Conservation (phyloP, 306 rosid species). For the Citrullus colocynthis region DNA sequence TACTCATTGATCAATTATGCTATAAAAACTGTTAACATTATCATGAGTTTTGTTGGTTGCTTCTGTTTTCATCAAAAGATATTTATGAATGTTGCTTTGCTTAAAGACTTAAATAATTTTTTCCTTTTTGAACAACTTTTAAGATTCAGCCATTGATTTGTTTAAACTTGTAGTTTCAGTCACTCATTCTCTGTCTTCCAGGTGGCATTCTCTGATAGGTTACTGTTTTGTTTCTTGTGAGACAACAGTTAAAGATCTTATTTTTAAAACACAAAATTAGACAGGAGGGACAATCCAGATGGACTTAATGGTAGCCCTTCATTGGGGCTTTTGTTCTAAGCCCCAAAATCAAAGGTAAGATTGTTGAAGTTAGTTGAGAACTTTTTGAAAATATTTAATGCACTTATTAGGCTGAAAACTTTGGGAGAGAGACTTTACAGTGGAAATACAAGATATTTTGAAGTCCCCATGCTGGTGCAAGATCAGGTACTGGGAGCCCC, state of each 20-base stretch:
- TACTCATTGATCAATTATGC: not conserved
- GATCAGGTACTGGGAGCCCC: not conserved
- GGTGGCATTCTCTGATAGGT: not conserved
- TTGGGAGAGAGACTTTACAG: not conserved
- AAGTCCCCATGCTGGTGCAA: not conserved
- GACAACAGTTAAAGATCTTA: not conserved
- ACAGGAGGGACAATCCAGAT: not conserved
- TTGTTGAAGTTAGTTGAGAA: constrained; percentile 2
- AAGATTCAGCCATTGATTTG: not conserved
- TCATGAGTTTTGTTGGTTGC: not conserved
- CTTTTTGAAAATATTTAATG: not conserved
- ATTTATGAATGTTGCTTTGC: not conserved
- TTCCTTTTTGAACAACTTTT: not conserved
- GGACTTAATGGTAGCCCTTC: not conserved
- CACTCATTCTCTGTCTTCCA: not conserved
- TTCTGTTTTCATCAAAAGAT: not conserved
- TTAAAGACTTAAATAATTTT: not conserved
- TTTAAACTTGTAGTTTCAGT: not conserved
- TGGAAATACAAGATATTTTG: not conserved
- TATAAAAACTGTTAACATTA: not conserved
- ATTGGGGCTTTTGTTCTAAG: not conserved
- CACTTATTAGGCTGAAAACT: not conserved
- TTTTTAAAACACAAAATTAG: not conserved
- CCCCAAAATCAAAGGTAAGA: not conserved
- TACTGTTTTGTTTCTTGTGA: not conserved